A percentile compares a stretch with the other conserved stretches of the same genome.
Evolutionary conservation across 2,329 filamentous ascomycete species (phyloP).

Genomic region (Calonectria fujianensis): DNA sequence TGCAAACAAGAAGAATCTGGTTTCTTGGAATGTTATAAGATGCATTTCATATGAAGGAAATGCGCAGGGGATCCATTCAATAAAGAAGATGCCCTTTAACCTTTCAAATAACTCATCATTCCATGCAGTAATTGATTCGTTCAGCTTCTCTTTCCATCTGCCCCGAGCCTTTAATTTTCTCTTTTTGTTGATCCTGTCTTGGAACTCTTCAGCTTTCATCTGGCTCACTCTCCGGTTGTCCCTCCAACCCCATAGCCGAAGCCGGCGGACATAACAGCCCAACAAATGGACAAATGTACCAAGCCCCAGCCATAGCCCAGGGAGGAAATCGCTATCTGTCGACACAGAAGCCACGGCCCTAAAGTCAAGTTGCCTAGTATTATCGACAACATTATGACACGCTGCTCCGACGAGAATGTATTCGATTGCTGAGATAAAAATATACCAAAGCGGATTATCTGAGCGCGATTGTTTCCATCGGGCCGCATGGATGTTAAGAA

Average conservation of each 20-base stretch:
- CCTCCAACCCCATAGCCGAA: slow-evolving; percentile 31
- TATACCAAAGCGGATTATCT: no score
- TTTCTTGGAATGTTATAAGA: slow-evolving; percentile 3
- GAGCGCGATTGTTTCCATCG: background rate
- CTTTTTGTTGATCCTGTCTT: background rate
- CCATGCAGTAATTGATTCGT: background rate
- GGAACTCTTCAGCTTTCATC: background rate
- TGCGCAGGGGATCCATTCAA: slow-evolving; percentile 29
- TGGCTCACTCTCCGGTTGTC: background rate
- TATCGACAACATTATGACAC: slow-evolving; percentile 17
- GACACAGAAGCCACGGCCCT: slow-evolving; percentile 24
- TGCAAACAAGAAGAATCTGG: slow-evolving; percentile 6
- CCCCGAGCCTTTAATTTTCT: background rate
- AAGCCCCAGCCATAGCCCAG: slow-evolving; percentile 17
- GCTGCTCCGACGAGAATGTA: background rate
- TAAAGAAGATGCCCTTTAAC: background rate
- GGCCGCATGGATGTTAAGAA: slow-evolving; percentile 16
- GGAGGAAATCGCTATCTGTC: slow-evolving; percentile 28
- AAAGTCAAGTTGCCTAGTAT: slow-evolving; percentile 18
- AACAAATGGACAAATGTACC: slow-evolving; percentile 12
- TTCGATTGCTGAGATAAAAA: slow-evolving; percentile 10
- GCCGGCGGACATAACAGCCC: slow-evolving; percentile 23
- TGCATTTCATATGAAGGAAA: background rate
- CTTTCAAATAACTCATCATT: background rate
- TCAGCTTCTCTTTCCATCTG: background rate